Conservation (phyloP, 169 alveolate species). For the Eimeria maxima region DNA sequence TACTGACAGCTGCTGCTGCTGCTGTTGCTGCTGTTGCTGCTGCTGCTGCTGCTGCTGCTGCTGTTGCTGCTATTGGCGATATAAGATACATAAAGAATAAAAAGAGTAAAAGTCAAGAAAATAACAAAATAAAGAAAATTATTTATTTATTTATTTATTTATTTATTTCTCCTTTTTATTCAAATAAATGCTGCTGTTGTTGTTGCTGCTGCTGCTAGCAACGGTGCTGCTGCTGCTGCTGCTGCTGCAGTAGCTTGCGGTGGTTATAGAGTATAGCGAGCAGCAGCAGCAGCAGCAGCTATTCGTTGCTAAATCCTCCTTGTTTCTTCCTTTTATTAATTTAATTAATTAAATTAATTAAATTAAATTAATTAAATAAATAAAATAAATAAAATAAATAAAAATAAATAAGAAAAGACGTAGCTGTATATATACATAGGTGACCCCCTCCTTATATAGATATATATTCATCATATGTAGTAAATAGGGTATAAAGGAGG, state of each 20-base stretch:
- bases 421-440: background rate
- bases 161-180: too few species aligned
- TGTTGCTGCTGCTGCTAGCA: too few species aligned
- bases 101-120: background rate
- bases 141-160: background rate
- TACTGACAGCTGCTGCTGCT: constrained; percentile 15
- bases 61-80: too few species aligned
- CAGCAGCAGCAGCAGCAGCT: background rate
- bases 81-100: background rate
- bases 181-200: too few species aligned
- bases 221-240: too few species aligned
- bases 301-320: background rate
- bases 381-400: background rate
- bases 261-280: background rate
- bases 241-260: background rate
- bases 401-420: background rate
- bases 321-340: background rate
- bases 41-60: too few species aligned
- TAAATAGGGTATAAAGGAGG: too few species aligned
- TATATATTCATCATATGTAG: background rate
- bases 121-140: background rate
- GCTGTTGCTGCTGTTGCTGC: background rate
- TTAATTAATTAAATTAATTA: background rate
- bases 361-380: background rate
- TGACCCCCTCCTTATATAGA: too few species aligned